Percentiles rank a stretch among this genome's conserved stretches.
Evolutionary conservation across 2,329 filamentous ascomycete genomes (phyloP).

Genomic region (Orbilia javanica): DNA sequence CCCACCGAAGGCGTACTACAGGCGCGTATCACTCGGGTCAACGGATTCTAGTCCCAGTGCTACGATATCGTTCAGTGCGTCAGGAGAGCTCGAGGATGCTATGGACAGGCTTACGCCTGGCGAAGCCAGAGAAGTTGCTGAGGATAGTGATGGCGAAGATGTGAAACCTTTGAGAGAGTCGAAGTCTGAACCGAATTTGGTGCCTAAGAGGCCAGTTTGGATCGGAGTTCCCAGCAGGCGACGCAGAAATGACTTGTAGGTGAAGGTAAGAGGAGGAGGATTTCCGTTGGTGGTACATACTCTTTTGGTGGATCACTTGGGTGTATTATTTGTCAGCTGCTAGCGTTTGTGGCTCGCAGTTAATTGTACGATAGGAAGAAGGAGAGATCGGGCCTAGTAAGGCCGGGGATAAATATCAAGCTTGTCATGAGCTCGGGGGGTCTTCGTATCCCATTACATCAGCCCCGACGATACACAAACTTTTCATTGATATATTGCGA

Average conservation of each 20-base stretch:
- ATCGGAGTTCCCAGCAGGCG: constrained; percentile 39
- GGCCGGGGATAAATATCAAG: not conserved
- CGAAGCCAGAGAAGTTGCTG: not conserved
- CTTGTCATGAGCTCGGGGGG: not conserved
- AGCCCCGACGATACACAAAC: not conserved
- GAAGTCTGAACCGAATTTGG: constrained; percentile 1
- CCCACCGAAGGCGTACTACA: not conserved
- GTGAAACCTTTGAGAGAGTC: not conserved
- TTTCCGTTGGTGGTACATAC: not conserved
- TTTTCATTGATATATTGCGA: not conserved
- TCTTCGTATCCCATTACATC: not conserved
- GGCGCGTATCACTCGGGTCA: not conserved
- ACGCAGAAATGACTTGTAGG: constrained; percentile 6
- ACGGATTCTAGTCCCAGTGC: not conserved
- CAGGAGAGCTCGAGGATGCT: constrained; percentile 21
- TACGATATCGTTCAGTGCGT: constrained; percentile 5
- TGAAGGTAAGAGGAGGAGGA: no score
- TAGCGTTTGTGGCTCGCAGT: not conserved
- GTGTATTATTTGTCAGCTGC: not conserved
- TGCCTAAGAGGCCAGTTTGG: constrained; percentile 27
- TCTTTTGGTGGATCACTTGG: not conserved
- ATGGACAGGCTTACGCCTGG: not conserved
- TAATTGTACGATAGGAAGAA: not conserved
- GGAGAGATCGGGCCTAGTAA: not conserved
- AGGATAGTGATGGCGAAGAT: constrained; percentile 13